phyloP scores from a whole-genome alignment of 164 flowering plant genomes.

The Stephania cephalantha region DNA sequence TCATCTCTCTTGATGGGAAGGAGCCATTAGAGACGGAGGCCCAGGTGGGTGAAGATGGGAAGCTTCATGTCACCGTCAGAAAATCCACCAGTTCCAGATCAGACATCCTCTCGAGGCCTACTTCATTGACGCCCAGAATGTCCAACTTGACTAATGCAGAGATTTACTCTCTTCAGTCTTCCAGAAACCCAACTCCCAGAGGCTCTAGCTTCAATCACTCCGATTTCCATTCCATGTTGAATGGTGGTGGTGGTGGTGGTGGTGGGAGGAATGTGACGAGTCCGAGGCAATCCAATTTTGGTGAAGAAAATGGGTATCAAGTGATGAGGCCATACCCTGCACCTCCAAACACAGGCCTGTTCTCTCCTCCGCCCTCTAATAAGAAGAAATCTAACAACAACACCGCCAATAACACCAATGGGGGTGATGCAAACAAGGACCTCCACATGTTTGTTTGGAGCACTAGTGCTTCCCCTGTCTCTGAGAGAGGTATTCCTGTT shows the following conservation, averaged over 20 bases:
- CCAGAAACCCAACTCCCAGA: conserved; percentile 75
- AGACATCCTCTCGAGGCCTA: neutral
- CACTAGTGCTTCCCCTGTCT: conserved; percentile 89
- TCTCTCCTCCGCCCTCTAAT: neutral
- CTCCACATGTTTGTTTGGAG: conserved; percentile 99
- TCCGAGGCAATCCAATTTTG: neutral
- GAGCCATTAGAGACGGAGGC: neutral
- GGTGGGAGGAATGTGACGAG: conserved; percentile 20
- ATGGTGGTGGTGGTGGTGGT: conserved; percentile 12
- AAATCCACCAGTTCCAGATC: neutral
- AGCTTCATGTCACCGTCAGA: neutral
- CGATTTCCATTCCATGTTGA: conserved; percentile 70
- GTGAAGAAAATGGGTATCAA: neutral
- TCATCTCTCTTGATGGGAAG: neutral
- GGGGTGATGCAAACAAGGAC: conserved; percentile 14
- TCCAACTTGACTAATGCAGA: conserved; percentile 83
- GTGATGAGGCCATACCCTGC: neutral
- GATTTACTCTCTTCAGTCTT: conserved; percentile 83
- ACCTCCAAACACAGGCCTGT: neutral
- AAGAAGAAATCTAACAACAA: neutral
- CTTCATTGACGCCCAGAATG: conserved; percentile 57
- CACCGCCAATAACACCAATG: neutral
- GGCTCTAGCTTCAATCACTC: conserved; percentile 83
- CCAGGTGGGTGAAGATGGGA: neutral
- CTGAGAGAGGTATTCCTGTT: conserved; percentile 30